Evolutionary conservation across 2,329 filamentous ascomycete species (phyloP).

Genomic region (Penicillium sp.): DNA sequence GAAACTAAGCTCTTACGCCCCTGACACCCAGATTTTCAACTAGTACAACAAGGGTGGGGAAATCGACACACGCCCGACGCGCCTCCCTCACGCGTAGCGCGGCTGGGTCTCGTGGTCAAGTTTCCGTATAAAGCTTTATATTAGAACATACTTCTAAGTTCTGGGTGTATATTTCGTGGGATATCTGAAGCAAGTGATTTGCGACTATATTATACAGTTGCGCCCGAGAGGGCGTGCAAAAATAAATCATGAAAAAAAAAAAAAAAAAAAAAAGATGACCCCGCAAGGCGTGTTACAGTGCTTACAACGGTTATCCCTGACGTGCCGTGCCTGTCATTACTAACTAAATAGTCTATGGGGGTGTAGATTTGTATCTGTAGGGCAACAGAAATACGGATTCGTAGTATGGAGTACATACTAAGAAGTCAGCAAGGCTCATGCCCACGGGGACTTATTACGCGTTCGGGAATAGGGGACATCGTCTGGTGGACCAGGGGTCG

Average conservation of each 20-base stretch:
- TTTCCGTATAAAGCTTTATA: background rate
- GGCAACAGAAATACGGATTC: background rate
- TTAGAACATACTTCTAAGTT: background rate
- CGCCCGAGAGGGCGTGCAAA: background rate
- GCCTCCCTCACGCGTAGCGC: conserved; percentile 4
- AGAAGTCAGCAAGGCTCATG: background rate
- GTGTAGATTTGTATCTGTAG: background rate
- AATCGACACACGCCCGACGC: background rate
- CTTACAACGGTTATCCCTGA: conserved; percentile 1
- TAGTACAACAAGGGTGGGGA: conserved; percentile 1
- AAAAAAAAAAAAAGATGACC: background rate
- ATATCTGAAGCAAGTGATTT: background rate
- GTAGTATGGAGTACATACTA: background rate
- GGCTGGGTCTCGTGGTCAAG: background rate
- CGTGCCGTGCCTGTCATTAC: background rate
- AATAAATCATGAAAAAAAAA: background rate
- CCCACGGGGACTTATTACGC: conserved; percentile 6
- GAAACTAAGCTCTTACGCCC: background rate
- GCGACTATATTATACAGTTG: background rate
- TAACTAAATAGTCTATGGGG: background rate
- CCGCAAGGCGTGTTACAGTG: conserved; percentile 4
- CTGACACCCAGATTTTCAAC: conserved; percentile 2
- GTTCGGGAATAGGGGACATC: conserved; percentile 6
- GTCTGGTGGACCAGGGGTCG: background rate
- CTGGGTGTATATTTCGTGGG: background rate